A percentile compares a stretch with the other conserved stretches of the same genome.
phyloP scores from a whole-genome alignment of 495 filamentous ascomycete genomes.

The Lasiosphaeriaceae sp. region DNA sequence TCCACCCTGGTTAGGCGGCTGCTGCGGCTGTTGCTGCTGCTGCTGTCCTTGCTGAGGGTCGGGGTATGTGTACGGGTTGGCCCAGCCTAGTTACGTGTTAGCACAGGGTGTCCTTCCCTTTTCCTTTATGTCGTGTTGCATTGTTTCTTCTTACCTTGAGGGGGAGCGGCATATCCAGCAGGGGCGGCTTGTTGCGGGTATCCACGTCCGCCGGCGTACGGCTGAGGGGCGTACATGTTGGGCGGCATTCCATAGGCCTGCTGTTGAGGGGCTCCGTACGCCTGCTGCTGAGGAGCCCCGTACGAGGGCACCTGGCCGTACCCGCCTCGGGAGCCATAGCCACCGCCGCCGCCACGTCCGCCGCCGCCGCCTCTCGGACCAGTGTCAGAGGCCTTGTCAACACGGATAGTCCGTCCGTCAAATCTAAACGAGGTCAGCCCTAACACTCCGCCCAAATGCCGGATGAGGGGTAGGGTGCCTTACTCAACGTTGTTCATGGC shows the following conservation, averaged over 20 bases:
- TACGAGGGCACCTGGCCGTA: conserved; percentile 2
- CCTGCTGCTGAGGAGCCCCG: conserved; percentile 15
- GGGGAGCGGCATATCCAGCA: conserved; percentile 28
- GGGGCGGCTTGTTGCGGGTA: conserved; percentile 23
- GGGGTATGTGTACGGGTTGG: conserved; percentile 35
- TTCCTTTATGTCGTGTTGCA: not conserved
- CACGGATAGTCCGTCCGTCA: conserved; percentile 91
- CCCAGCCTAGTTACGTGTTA: conserved; percentile 24
- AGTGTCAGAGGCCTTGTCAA: conserved; percentile 91
- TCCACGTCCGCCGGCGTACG: conserved; percentile 25
- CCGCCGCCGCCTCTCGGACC: conserved; percentile 54
- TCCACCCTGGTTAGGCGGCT: conserved; percentile 31
- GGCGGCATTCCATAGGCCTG: conserved; percentile 30
- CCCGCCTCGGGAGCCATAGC: not conserved
- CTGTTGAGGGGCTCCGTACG: conserved; percentile 36
- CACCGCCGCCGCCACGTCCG: conserved; percentile 34
- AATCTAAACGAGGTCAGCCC: conserved; percentile 56
- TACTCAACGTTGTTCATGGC: conserved; percentile 95
- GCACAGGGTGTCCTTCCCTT: conserved; percentile 5
- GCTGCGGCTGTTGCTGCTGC: conserved; percentile 29
- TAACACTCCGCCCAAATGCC: conserved; percentile 8
- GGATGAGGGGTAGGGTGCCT: conserved; percentile 24
- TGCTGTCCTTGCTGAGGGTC: conserved; percentile 33
- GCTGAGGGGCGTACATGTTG: conserved; percentile 19
- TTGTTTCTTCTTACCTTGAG: conserved; percentile 38